Conservation (phyloP, 2,329 filamentous ascomycete species). For the Zymoseptoria tritici region DNA sequence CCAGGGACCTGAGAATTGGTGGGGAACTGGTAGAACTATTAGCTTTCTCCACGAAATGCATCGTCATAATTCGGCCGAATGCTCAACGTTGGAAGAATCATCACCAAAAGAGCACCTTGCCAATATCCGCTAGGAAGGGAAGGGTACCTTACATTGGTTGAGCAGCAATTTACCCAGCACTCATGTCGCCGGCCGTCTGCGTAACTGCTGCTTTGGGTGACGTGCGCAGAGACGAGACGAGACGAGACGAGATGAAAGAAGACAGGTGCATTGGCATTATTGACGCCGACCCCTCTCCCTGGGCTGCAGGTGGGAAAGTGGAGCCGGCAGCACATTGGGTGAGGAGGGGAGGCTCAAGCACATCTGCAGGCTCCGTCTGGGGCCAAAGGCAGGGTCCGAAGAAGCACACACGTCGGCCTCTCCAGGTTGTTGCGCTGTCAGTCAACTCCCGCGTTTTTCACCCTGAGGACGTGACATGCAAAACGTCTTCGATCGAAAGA, state of each 20-base stretch:
- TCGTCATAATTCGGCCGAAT: neutral
- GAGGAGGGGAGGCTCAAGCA: neutral
- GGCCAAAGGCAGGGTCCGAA: too few species aligned
- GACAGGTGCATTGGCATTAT: neutral
- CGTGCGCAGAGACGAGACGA: neutral
- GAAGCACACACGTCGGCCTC: too few species aligned
- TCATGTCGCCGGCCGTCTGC: neutral
- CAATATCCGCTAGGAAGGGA: too few species aligned
- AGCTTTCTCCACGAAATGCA: neutral
- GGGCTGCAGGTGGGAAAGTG: neutral
- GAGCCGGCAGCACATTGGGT: neutral
- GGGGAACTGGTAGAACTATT: neutral
- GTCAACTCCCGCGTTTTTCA: too few species aligned
- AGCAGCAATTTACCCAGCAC: neutral
- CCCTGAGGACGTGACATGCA: too few species aligned
- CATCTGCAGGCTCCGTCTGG: too few species aligned
- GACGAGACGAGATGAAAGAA: neutral
- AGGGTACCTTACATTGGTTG: neutral
- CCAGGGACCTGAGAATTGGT: neutral
- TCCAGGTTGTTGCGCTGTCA: too few species aligned
- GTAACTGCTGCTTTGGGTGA: neutral
- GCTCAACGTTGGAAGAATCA: neutral
- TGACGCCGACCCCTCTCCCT: too few species aligned
- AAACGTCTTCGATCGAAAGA: too few species aligned
- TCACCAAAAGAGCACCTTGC: neutral